These are phyloP conservation scores for Fusarium acutatum DNA, from an alignment of 2,329 filamentous ascomycete species.

Conservation along the genomic window DNA sequence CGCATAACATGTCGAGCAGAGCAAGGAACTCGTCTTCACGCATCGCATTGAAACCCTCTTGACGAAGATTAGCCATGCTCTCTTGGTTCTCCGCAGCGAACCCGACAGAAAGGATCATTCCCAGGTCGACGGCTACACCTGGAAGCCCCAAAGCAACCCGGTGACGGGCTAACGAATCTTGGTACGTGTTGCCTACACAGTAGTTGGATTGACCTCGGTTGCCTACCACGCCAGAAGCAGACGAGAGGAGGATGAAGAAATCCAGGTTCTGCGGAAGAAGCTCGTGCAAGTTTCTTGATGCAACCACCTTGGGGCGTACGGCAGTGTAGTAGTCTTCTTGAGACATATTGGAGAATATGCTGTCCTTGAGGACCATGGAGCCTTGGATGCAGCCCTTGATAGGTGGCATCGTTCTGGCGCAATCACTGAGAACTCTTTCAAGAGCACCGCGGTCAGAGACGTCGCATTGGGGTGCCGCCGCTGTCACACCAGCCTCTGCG, in stretches of 20 bases:
- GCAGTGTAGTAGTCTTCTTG: conserved; percentile 57
- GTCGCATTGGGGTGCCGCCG: conserved; percentile 55
- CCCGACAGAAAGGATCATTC: conserved; percentile 59
- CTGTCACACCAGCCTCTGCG: conserved; percentile 32
- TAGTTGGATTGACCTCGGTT: conserved; percentile 64
- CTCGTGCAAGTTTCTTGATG: conserved; percentile 63
- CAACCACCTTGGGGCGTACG: conserved; percentile 60
- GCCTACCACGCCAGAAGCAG: conserved; percentile 60
- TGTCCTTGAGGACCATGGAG: conserved; percentile 57
- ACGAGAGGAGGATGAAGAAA: conserved; percentile 65
- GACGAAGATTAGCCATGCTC: background rate
- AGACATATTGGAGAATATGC: conserved; percentile 63
- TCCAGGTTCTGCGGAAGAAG: conserved; percentile 46
- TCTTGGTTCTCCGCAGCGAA: conserved; percentile 58
- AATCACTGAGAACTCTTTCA: conserved; percentile 35
- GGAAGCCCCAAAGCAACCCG: background rate
- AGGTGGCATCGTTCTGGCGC: conserved; percentile 43
- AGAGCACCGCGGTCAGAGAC: conserved; percentile 51
- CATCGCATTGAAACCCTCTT: background rate
- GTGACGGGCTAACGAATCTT: conserved; percentile 1
- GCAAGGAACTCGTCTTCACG: background rate
- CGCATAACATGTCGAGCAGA: background rate
- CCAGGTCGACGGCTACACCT: conserved; percentile 60
- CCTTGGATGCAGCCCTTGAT: conserved; percentile 55
- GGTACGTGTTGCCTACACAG: conserved; percentile 53